Evolutionary conservation across 1,139 yeast genomes (phyloP), one percentile per base, ranked within the genome.

Genomic region (Debaryomyces subglobosus): DNA sequence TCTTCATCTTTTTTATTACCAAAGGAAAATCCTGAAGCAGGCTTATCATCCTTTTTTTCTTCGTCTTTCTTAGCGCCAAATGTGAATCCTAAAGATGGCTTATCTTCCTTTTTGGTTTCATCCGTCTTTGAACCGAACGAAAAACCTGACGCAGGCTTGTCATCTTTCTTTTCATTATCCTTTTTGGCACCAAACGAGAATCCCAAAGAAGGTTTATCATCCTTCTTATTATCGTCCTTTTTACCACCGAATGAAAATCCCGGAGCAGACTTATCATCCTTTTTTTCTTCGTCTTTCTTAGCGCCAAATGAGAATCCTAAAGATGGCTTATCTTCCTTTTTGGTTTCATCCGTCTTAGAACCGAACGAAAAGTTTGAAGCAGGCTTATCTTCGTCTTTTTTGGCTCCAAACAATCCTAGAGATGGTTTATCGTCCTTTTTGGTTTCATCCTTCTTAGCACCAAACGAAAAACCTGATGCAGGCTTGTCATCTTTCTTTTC

Each of bases 61-160:
- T 54, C 47, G 3, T 16, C 34, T 20, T 34, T 52, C 49, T 60
- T 61, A 18, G 57, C 57, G 3, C 71, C 72, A 46, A 68, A 66
- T 10, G 64, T 49, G 35, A 63, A 58, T 5, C 59, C 60, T n/a
- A 56, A 23, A 8, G 60, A 51, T 20, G 57, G 54, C 18, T 56
- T 64, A 34, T 52, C 62, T 37, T 56, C 59, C 42, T 65, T 58
- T 39, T 60, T 50, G 39, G 59, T 59, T 40, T 62, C 55, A 47
- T 49, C 57, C 43, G 47, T 54, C 41, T 59, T 61, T 12, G 61
- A 53, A 15, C 72, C 71, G 51, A 66, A 65, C 8, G 64, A 58
- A 43, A 62, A 58, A 5, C 53, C 59, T 2, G 54, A 15, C 8
- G 64, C 61, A n/a, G 69, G 66, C 18, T 47, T 57, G 23, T 51